phyloP scores from a whole-genome alignment of 2,329 filamentous ascomycete species.

The Fusarium compactum region DNA sequence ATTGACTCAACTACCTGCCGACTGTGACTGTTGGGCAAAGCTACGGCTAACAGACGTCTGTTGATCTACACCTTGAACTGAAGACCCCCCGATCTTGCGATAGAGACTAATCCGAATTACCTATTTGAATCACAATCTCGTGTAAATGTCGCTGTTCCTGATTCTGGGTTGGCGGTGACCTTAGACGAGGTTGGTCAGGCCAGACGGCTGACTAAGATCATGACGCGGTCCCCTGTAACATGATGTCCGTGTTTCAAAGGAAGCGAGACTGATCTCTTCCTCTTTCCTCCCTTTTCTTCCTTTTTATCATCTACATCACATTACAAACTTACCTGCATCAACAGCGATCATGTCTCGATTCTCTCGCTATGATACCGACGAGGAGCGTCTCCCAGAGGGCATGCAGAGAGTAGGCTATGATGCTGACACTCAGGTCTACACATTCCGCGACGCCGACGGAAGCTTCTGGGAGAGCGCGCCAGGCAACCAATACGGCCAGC shows the following conservation, averaged over 20 bases:
- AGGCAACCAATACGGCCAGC: conserved; percentile 62
- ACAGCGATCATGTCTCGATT: conserved; percentile 55
- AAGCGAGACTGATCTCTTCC: background rate
- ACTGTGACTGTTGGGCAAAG: background rate
- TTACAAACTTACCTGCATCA: background rate
- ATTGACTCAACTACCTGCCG: background rate
- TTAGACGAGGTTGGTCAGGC: background rate
- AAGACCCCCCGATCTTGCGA: background rate
- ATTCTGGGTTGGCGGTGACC: background rate
- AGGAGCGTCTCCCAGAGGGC: conserved; percentile 65
- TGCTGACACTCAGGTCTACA: conserved; percentile 65
- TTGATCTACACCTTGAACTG: too few relatives aligned
- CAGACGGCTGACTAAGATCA: conserved; percentile 34
- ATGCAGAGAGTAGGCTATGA: conserved; percentile 69
- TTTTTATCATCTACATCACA: background rate
- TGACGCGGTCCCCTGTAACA: conserved; percentile 37
- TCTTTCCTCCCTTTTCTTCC: conserved; percentile 7
- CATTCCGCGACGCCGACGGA: conserved; percentile 62
- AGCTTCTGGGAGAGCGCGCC: conserved; percentile 63
- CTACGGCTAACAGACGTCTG: too few relatives aligned
- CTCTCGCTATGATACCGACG: conserved; percentile 60
- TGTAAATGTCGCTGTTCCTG: background rate
- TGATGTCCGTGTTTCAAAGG: conserved; percentile 29
- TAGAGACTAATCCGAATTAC: background rate
- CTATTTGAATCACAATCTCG: background rate